These are phyloP conservation scores for Coemansia sp. DNA, from an alignment of 192 early-diverging fungal genomes.

Conservation along the genomic window DNA sequence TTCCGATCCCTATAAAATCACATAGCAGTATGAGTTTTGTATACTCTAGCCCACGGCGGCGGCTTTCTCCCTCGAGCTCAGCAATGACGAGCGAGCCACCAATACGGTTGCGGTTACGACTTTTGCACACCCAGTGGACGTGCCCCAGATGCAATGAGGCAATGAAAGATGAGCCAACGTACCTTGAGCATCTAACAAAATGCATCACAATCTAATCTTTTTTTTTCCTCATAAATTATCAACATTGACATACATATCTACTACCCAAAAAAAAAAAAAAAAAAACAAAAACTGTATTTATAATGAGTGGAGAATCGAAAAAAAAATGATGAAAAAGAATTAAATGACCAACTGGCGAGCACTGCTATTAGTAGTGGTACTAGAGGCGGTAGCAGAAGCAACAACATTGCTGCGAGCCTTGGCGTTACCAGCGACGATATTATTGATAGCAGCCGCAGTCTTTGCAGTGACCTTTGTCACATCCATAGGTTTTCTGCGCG, in stretches of 20 bases:
- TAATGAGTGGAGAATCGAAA: slow-evolving; percentile 1
- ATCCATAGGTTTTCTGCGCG: slow-evolving; percentile 31
- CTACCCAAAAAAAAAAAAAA: not conserved
- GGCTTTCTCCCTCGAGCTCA: not conserved
- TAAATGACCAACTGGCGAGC: slow-evolving; percentile 31
- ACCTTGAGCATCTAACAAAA: slow-evolving; percentile 38
- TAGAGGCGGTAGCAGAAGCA: slow-evolving; percentile 12
- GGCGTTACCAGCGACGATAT: slow-evolving; percentile 45
- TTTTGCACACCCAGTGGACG: slow-evolving; percentile 24
- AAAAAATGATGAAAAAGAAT: not conserved
- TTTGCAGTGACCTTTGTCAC: slow-evolving; percentile 44
- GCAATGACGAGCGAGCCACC: not conserved
- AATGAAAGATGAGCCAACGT: slow-evolving; percentile 42
- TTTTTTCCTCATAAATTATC: not conserved
- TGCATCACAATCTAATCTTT: slow-evolving; percentile 11
- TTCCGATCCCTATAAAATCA: not conserved
- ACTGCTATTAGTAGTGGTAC: not conserved
- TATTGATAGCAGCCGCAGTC: slow-evolving; percentile 49
- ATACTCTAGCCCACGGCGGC: not conserved
- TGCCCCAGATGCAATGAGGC: slow-evolving; percentile 39
- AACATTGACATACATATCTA: not conserved
- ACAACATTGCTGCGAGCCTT: slow-evolving; percentile 33
- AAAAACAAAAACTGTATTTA: not conserved
- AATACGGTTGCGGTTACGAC: not conserved
- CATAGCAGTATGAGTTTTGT: not conserved